Evolutionary conservation across 192 early-diverging fungal species (phyloP).

Genomic region (Dispira simplex): DNA sequence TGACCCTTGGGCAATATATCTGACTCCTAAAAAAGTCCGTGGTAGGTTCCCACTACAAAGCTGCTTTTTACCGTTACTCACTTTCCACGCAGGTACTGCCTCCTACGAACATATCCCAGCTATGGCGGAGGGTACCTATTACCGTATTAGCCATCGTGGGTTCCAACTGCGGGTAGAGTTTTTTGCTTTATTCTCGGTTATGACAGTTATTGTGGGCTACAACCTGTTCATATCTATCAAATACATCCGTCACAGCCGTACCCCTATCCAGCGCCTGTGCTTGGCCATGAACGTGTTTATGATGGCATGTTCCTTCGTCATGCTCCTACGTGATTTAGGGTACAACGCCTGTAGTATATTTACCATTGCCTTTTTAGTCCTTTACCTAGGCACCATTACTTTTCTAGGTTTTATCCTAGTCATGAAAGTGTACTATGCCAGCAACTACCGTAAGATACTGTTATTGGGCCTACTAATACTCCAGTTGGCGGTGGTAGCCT

Average conservation of each 20-base stretch:
- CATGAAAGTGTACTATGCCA: slow-evolving; percentile 6
- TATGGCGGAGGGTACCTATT: too few species aligned
- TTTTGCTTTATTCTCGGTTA: too few species aligned
- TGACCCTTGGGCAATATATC: too few species aligned
- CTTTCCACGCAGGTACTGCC: too few species aligned
- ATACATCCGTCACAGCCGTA: neutral
- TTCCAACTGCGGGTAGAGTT: too few species aligned
- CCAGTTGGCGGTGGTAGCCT: neutral
- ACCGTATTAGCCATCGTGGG: too few species aligned
- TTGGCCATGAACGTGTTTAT: slow-evolving; percentile 1
- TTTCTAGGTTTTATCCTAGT: neutral
- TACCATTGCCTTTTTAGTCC: neutral
- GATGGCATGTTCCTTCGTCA: neutral
- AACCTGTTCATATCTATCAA: neutral
- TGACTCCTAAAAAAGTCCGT: too few species aligned
- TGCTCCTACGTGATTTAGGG: neutral
- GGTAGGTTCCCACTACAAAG: too few species aligned
- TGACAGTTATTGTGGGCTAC: neutral
- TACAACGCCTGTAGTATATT: neutral
- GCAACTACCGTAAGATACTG: slow-evolving; percentile 1
- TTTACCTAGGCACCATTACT: neutral
- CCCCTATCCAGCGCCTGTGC: neutral
- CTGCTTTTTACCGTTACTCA: too few species aligned
- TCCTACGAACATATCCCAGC: too few species aligned
- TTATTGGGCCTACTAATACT: neutral